Conservation (phyloP, 169 alveolate genomes). For the Plasmodium chabaudi region DNA sequence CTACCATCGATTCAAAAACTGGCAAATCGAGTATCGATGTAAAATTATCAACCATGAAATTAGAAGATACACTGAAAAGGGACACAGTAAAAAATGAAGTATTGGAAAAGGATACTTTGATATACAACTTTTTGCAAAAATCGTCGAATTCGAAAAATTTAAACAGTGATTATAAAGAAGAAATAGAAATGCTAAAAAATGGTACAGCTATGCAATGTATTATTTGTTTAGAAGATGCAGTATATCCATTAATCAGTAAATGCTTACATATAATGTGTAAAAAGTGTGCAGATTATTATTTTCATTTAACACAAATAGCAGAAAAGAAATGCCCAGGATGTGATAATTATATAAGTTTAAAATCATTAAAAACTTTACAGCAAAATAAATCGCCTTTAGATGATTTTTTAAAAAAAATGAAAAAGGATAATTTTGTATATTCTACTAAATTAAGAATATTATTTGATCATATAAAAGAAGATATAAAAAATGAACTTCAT, state of each 20-base stretch:
- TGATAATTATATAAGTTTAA: slow-evolving; percentile 52
- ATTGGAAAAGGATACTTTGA: slow-evolving; percentile 14
- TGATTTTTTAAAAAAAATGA: slow-evolving; percentile 66
- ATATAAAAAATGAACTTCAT: slow-evolving; percentile 61
- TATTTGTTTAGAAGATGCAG: slow-evolving; percentile 71
- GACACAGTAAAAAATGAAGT: background rate
- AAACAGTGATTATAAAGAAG: slow-evolving; percentile 30
- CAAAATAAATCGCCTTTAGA: slow-evolving; percentile 65
- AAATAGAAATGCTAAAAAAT: slow-evolving; percentile 40
- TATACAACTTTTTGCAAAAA: slow-evolving; percentile 52
- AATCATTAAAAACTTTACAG: slow-evolving; percentile 65
- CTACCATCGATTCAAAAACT: background rate
- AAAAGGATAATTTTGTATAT: slow-evolving; percentile 64
- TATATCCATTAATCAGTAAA: slow-evolving; percentile 55
- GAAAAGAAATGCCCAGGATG: slow-evolving; percentile 66
- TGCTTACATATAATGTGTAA: slow-evolving; percentile 74
- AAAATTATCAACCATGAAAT: background rate
- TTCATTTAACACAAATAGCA: slow-evolving; percentile 69
- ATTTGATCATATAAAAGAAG: slow-evolving; percentile 71
- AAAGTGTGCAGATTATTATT: slow-evolving; percentile 72
- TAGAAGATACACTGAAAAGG: background rate
- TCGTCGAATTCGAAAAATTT: slow-evolving; percentile 35
- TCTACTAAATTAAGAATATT: slow-evolving; percentile 66
- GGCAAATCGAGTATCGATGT: background rate
- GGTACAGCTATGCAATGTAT: slow-evolving; percentile 51